Percentiles rank a stretch among this genome's conserved stretches.
Conservation (phyloP, 2,329 filamentous ascomycete genomes). For the Neurospora sp. region DNA sequence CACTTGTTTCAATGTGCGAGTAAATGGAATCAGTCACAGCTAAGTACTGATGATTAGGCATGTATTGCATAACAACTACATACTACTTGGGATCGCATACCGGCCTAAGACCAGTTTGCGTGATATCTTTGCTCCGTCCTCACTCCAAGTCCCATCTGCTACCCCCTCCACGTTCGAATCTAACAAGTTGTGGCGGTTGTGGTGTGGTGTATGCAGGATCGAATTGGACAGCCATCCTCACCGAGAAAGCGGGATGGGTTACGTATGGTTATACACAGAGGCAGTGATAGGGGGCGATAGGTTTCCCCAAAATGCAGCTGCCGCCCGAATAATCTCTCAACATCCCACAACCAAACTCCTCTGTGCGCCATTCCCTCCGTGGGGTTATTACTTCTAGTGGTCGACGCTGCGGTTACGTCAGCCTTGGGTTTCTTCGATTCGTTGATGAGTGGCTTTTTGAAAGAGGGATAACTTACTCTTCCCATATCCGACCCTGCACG, state of each 20-base stretch:
- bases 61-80: neutral
- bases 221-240: neutral
- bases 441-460: constrained; percentile 13
- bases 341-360: neutral
- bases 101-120: neutral
- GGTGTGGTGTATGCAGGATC: neutral
- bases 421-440: constrained; percentile 13
- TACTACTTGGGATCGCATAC: neutral
- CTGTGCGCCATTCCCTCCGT: neutral
- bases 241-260: neutral
- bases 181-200: neutral
- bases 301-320: neutral
- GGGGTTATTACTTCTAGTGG: constrained; percentile 11
- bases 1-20: neutral
- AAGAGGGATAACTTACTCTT: constrained; percentile 47
- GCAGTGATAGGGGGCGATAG: neutral
- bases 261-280: neutral
- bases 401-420: constrained; percentile 21
- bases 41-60: neutral
- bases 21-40: neutral
- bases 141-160: neutral
- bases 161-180: neutral
- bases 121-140: neutral
- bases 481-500: constrained; percentile 86
- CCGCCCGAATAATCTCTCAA: neutral